phyloP scores from a whole-genome alignment of 78 protist genomes.

The Dictyostelium firmibasis region DNA sequence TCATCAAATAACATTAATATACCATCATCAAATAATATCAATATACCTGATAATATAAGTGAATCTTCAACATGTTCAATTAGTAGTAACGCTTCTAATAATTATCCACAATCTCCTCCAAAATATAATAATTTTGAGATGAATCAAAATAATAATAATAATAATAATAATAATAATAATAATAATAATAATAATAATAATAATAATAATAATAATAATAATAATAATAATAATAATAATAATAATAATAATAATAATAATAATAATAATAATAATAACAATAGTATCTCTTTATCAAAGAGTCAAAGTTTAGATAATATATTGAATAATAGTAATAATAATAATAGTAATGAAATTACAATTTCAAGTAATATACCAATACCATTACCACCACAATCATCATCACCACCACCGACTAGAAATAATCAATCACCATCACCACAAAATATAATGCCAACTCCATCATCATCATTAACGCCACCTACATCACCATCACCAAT shows the following conservation, averaged over 20 bases:
- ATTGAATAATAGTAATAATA: neutral
- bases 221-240: neutral
- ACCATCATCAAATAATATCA: neutral
- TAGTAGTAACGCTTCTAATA: neutral
- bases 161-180: neutral
- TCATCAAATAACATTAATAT: neutral
- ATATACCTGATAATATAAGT: neutral
- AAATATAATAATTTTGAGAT: neutral
- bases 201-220: neutral
- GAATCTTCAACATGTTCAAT: conserved; percentile 8
- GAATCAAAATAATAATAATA: neutral
- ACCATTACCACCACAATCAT: conserved; percentile 6
- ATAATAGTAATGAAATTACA: neutral
- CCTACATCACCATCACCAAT: neutral
- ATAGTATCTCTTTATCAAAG: neutral
- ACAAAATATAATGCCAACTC: neutral
- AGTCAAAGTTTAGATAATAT: conserved; percentile 4
- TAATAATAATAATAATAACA: neutral
- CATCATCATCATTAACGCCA: neutral
- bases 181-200: neutral
- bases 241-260: neutral
- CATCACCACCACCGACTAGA: neutral
- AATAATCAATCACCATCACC: neutral
- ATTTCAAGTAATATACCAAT: neutral
- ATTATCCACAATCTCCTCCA: neutral